Evolutionary conservation across 2,329 filamentous ascomycete species (phyloP), one percentile per base, ranked within the genome.

Genomic region (Coniosporium uncinatum): DNA sequence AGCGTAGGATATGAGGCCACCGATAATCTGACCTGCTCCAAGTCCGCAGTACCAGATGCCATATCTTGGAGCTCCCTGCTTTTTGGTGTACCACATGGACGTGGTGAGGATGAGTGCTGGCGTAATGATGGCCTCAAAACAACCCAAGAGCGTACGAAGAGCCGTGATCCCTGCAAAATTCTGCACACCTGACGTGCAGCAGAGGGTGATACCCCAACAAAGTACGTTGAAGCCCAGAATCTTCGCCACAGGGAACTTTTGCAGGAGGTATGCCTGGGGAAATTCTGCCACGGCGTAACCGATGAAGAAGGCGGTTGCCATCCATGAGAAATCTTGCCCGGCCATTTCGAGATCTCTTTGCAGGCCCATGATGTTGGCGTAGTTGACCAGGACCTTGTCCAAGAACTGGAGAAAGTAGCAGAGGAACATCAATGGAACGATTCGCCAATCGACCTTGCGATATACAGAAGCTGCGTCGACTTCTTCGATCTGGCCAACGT

Each of bases 11-110:
- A 79, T 52, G 1, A 69, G 65, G 0, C 74, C 75, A 0, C 76
- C 78, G 13, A 78, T 56, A 14, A 46, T 48, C 33, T 48, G 46
- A 14, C 44, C 46, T 3, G 31, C 6, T 2, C 44, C 46, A 16
- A 46, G 29, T 1, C 59, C 59, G 1, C 55, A 42, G 32, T 85
- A 85, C 81, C 81, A 85, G n/a, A 73, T 71, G 0, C 78, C 78
- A 3, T 83, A 71, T 0, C 81, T 69, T 20, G 81, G 56, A 0
- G 80, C 78, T 55, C 85, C 81, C 50, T 85, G 79, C 4, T 53
- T 50, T 44, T 68, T 64, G 44, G 69, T 73, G 43, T 76, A 76
- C 71, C 70, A 77, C 63, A 74, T 74, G 4, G 66, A 64, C 1
- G 74, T 77, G 41, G 78, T 69, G 14, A 78, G 62, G 32, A 77